Evolutionary conservation across 129 eudicot genomes (phyloP).

Genomic region (Escallonia herrerae): DNA sequence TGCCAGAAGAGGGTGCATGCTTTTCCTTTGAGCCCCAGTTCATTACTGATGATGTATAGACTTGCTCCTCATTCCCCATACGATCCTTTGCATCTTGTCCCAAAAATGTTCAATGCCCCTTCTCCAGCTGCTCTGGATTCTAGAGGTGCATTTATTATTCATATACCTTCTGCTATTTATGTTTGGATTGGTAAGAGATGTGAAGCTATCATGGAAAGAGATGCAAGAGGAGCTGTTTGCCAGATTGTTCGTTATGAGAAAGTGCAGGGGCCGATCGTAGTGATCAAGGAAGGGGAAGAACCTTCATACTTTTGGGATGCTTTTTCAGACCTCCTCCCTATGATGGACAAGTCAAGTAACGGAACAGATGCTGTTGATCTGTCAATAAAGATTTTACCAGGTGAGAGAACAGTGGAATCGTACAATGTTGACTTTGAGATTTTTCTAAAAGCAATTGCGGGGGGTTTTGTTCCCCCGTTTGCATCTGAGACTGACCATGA

Average conservation of each 20-base stretch:
- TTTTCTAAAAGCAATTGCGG: conserved; percentile 52
- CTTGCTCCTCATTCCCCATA: conserved; percentile 74
- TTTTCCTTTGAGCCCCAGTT: conserved; percentile 78
- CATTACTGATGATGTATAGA: conserved; percentile 63
- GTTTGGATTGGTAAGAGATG: conserved; percentile 74
- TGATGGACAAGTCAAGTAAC: conserved; percentile 27
- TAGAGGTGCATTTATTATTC: conserved; percentile 81
- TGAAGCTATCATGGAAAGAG: conserved; percentile 60
- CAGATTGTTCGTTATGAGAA: conserved; percentile 76
- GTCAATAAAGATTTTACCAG: conserved; percentile 25
- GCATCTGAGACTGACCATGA: conserved; percentile 55
- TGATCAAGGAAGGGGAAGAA: conserved; percentile 76
- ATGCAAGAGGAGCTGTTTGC: conserved; percentile 76
- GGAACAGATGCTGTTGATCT: conserved; percentile 29
- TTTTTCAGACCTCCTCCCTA: conserved; percentile 40
- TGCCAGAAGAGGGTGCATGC: conserved; percentile 89
- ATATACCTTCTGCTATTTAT: conserved; percentile 67
- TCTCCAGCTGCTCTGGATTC: conserved; percentile 63
- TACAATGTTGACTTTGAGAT: conserved; percentile 70
- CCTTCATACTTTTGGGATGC: conserved; percentile 67
- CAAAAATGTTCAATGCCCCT: conserved; percentile 65
- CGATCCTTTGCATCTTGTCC: conserved; percentile 89
- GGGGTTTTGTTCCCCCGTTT: conserved; percentile 72
- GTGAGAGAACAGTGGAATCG: conserved; percentile 46
- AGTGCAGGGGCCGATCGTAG: conserved; percentile 51